These are phyloP conservation scores for Microascus cirrosus DNA, from an alignment of 2,329 filamentous ascomycete genomes.

Conservation along the genomic window DNA sequence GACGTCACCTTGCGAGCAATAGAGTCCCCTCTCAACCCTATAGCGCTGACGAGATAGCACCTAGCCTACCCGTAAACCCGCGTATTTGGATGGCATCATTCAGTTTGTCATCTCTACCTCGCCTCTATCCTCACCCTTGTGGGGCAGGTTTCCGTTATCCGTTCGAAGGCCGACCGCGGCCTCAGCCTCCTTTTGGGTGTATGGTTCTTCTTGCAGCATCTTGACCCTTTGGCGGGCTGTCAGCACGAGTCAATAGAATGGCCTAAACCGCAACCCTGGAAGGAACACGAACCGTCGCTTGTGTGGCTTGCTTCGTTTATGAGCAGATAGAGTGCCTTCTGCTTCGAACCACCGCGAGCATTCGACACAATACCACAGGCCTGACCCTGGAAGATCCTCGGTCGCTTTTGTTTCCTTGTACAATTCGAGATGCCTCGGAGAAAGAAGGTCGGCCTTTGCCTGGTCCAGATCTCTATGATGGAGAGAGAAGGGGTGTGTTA, in stretches of 20 bases:
- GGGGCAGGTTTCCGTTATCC: constrained; percentile 44
- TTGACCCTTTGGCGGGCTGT: constrained; percentile 49
- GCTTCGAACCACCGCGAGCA: constrained; percentile 96
- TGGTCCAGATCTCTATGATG: constrained; percentile 74
- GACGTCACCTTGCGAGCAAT: neutral
- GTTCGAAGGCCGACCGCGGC: constrained; percentile 62
- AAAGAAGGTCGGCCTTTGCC: constrained; percentile 70
- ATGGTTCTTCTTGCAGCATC: constrained; percentile 71
- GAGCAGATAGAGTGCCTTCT: constrained; percentile 61
- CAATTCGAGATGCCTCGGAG: constrained; percentile 67
- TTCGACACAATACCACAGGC: constrained; percentile 77
- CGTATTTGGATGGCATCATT: constrained; percentile 3
- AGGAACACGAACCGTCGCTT: constrained; percentile 61
- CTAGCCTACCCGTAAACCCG: neutral
- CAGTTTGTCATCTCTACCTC: constrained; percentile 23
- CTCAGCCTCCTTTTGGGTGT: constrained; percentile 77
- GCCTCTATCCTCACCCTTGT: constrained; percentile 5
- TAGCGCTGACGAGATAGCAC: neutral
- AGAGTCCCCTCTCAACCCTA: neutral
- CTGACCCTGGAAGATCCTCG: constrained; percentile 82
- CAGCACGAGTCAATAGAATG: constrained; percentile 12
- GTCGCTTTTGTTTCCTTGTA: constrained; percentile 68
- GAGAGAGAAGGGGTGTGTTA: constrained; percentile 10
- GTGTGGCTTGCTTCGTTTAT: constrained; percentile 83
- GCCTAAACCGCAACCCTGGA: neutral